These are phyloP conservation scores for Liquidambar formosana DNA, from an alignment of 164 flowering plant species.

Conservation along the genomic window DNA sequence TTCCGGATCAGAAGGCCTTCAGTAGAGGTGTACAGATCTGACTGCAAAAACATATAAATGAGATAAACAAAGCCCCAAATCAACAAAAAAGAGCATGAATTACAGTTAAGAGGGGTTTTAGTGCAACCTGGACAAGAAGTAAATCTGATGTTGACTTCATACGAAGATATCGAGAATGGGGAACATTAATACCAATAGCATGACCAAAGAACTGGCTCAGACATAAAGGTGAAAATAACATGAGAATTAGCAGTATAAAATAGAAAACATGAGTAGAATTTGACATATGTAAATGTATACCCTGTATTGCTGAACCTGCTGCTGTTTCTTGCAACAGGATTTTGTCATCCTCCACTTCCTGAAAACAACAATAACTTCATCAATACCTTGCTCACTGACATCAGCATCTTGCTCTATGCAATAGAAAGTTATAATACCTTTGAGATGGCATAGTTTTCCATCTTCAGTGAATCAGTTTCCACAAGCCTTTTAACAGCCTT, in stretches of 20 bases:
- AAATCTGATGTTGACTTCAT: conserved; percentile 41
- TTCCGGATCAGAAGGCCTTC: conserved; percentile 36
- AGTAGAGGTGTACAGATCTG: conserved; percentile 33
- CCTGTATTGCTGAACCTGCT: conserved; percentile 21
- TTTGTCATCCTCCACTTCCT: conserved; percentile 13
- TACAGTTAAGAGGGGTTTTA: no score
- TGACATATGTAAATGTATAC: background rate
- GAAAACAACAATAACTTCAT: background rate
- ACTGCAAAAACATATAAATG: conserved; percentile 43
- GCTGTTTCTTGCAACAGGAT: conserved; percentile 9
- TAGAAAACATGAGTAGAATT: background rate
- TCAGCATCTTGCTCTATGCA: background rate
- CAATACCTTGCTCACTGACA: background rate
- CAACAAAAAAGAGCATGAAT: no score
- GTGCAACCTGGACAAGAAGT: conserved; percentile 46
- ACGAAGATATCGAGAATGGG: conserved; percentile 36
- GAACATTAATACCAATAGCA: conserved; percentile 34
- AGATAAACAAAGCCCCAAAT: no score
- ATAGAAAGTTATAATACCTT: conserved; percentile 24
- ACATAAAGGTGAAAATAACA: background rate
- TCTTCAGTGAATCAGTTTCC: conserved; percentile 19
- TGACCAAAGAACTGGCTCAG: conserved; percentile 32
- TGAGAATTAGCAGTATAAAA: no score
- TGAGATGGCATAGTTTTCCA: conserved; percentile 8
- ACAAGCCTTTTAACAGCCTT: conserved; percentile 29